These are phyloP conservation scores for Anaeromyces robustus DNA, from an alignment of 192 early-diverging fungal genomes.

Conservation along the genomic window DNA sequence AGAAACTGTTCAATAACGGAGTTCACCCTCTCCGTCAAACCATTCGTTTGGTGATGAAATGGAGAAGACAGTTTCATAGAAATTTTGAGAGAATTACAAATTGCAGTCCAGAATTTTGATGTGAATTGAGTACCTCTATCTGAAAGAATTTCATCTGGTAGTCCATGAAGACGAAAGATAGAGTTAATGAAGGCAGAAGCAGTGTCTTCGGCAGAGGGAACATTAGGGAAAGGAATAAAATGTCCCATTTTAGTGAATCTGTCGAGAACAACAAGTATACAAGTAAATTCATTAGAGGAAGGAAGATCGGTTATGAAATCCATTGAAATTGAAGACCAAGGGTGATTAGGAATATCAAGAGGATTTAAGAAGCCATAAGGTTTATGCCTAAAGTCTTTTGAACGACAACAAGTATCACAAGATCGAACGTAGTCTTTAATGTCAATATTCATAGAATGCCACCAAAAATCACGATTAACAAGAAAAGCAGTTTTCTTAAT, in stretches of 20 bases:
- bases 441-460: conserved; percentile 13
- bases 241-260: conserved; percentile 13
- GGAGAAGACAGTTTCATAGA: too few relatives aligned
- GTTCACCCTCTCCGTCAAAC: too few relatives aligned
- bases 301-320: conserved; percentile 26
- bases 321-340: conserved; percentile 25
- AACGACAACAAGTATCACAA: conserved; percentile 15
- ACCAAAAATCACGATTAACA: conserved; percentile 10
- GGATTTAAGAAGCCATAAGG: conserved; percentile 19
- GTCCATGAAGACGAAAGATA: too few relatives aligned
- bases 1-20: too few relatives aligned
- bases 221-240: neutral
- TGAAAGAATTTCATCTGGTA: too few relatives aligned
- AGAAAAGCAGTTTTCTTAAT: conserved; percentile 16
- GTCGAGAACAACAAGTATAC: conserved; percentile 26
- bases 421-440: conserved; percentile 15
- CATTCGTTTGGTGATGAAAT: too few relatives aligned
- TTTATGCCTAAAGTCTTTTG: conserved; percentile 12
- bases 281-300: conserved; percentile 3
- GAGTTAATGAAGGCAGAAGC: too few relatives aligned
- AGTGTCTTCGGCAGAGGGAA: neutral
- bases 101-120: too few relatives aligned
- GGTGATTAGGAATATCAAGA: conserved; percentile 10
- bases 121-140: too few relatives aligned
- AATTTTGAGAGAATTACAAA: too few relatives aligned